These are phyloP conservation scores for Yamadazyma kitorensis DNA, from an alignment of 805 yeast genomes.

Conservation along the genomic window DNA sequence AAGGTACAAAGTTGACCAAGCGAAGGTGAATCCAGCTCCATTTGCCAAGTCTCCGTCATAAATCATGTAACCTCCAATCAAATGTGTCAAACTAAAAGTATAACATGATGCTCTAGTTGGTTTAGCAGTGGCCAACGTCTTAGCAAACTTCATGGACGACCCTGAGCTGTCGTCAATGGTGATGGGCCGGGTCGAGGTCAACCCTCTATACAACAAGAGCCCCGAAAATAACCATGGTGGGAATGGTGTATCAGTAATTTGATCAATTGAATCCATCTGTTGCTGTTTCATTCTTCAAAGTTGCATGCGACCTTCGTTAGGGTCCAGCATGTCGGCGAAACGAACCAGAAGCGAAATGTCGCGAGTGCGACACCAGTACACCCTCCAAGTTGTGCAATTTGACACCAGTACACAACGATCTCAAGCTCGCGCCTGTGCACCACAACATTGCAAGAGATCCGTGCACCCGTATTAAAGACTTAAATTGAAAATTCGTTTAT, in stretches of 20 bases:
- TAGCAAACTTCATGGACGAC: conserved; percentile 17
- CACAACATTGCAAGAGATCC: too few species aligned
- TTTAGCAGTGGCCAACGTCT: conserved; percentile 18
- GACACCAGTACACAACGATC: too few species aligned
- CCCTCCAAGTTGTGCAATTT: too few species aligned
- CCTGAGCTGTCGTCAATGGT: conserved; percentile 18
- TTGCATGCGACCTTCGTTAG: too few species aligned
- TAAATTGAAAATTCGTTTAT: conserved; percentile 4
- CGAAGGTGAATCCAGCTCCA: conserved; percentile 78
- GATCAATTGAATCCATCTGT: conserved; percentile 4
- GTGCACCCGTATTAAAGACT: too few species aligned
- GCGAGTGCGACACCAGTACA: too few species aligned
- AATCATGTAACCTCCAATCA: conserved; percentile 70
- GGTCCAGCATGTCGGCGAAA: too few species aligned
- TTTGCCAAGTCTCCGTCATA: conserved; percentile 72
- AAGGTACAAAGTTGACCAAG: conserved; percentile 77
- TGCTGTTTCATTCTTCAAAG: too few species aligned
- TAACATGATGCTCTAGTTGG: conserved; percentile 45
- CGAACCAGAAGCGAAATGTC: too few species aligned
- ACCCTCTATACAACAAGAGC: conserved; percentile 16
- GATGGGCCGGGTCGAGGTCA: conserved; percentile 14
- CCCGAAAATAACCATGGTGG: conserved; percentile 20
- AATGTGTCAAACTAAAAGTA: conserved; percentile 60
- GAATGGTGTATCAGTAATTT: conserved; percentile 16
- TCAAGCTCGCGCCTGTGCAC: too few species aligned